A percentile compares a stretch with the other conserved stretches of the same genome.
Evolutionary conservation across 257 asterid species (phyloP).

Genomic region (Anisodus tanguticus): DNA sequence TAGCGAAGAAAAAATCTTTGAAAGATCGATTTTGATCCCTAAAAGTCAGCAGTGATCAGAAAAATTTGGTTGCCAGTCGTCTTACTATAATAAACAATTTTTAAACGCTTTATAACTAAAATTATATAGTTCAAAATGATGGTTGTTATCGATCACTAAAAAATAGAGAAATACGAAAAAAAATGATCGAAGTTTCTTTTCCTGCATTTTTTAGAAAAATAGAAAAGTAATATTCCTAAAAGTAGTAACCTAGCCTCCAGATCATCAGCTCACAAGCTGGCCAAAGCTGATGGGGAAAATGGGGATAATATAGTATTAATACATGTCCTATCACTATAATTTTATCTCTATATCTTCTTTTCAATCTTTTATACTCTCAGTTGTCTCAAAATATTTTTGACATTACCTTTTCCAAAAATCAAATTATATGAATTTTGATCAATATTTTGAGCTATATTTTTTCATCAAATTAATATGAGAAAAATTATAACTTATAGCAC

Average conservation of each 20-base stretch:
- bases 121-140: background rate
- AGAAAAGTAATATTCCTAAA: constrained; percentile 28
- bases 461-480: too few species aligned
- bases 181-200: background rate
- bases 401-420: too few species aligned
- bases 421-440: too few species aligned
- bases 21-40: too few species aligned
- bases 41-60: background rate
- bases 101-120: background rate
- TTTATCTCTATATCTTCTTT: constrained; percentile 21
- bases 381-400: too few species aligned
- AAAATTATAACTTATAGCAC: too few species aligned
- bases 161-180: background rate
- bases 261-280: constrained; percentile 57
- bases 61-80: background rate
- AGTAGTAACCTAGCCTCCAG: constrained; percentile 37
- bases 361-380: background rate
- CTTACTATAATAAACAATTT: background rate
- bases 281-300: constrained; percentile 36
- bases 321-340: constrained; percentile 29
- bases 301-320: constrained; percentile 33
- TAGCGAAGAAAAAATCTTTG: background rate
- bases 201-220: background rate
- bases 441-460: too few species aligned
- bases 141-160: background rate